Base-by-base conservation (phyloP, 805 yeast genomes). In the Grigorovia transvaalensis region DNA sequence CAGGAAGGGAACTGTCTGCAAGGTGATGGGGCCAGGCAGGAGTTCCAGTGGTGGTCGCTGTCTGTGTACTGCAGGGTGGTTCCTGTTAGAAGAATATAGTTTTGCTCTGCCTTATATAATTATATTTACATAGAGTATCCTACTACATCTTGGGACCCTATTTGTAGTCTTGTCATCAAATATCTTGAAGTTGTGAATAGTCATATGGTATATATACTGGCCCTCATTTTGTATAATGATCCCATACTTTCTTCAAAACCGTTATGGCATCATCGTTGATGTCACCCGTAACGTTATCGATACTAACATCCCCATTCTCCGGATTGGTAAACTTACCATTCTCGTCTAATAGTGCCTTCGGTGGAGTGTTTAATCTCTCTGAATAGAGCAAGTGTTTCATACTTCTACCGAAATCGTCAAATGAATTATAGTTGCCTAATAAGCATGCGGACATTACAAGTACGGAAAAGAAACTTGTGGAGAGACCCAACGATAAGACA, bases 381-480 rank as follows among this genome's bases (percentile, higher is more conserved):
- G 42, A 38, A 38, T 38, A 38, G 2, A 54, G 43, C n/a, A 51
- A 44, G 2, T 41, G 18, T 38, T 38, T 49, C 11, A 52, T 35
- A 12, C 41, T 42, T 1, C 23, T 9, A 4, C 46, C 17, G 49
- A 88, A 86, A 63, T 88, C 96, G 51, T 74, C 72, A 47, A 84
- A 72, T 30, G 71, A 74, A 8, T 86, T 77, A 11, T 88, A 83
- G 61, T 88, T 95, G 68, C 77, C 74, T 44, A 81, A 73, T 96
- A 96, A 89, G 60, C 88, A 82, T 2, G 81, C 73, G 1, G 95
- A 95, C 43, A 86, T 78, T 1, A 82, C 71, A 4, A 79, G 68
- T 88, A 87, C 86, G 1, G 87, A 77, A 59, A 84, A 77, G 0
- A 88, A 79, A 1, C 88, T 77, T 0, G 82, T 75, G 2, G 96